Base-by-base conservation (phyloP, 345 rosid species). In the Citrus glauca region DNA sequence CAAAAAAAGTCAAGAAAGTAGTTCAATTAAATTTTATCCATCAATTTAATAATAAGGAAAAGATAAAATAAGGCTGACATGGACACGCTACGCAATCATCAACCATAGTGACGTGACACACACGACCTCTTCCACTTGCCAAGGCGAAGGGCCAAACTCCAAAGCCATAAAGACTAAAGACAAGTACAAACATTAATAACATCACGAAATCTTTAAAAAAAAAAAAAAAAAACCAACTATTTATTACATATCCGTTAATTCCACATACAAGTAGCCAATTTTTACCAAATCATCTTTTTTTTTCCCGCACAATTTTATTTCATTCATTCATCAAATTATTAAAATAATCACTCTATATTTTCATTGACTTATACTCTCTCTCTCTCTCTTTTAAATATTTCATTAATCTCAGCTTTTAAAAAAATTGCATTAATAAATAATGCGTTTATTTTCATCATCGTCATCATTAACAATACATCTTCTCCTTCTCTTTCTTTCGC, bases 141-240 rank as follows among this genome's bases (percentile, higher is more conserved):
- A 5, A 11, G 14, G 50, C 50, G 4, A 45, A 45, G 50, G 48
- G 38, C 67, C 35, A 9, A 4, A 32, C 33, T 32, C 33, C 33
- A 32, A 1, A 55, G 4, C 73, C 28, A 70, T 9, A 59, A 69
- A 50, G 86, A 85, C 84, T 9, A 59, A 73, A 40, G 86, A 87
- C 84, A 78, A 28, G 77, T 85, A 85, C 90, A 87, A 87, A 82
- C 87, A 75, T 76, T 13, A 28, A 9, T 71, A 37, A 60, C 72
- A 68, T 27, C 82, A 81, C 84, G 87, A 82, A 77, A 85, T 78
- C 80, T 42, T 9, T 0, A 8, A 40, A 9, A 5, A 11, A 11
- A 30, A 30, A 28, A 0, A 28, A 30, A 30, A 30, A 42, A 10
- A 42, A 4, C 50, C 17, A 13, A 45, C 50, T 13, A 10, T 45